Percentiles rank a stretch among this genome's conserved stretches.
Evolutionary conservation across 129 eudicot species (phyloP).

Genomic region (Dittrichia graveolens): DNA sequence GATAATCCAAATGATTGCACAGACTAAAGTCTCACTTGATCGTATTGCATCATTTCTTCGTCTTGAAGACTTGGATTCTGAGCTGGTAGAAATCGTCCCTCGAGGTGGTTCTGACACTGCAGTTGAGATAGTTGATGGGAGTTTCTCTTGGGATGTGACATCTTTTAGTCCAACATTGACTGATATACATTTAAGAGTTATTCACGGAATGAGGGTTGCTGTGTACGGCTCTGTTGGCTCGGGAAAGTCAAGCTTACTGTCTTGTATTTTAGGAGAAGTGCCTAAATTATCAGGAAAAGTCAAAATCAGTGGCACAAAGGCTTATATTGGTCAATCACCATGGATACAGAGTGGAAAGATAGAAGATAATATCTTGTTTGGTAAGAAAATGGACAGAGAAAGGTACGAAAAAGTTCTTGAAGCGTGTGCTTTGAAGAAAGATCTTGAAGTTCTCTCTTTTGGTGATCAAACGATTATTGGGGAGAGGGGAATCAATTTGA

Average conservation of each 20-base stretch:
- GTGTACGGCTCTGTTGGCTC: conserved; percentile 86
- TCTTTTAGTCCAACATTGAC: conserved; percentile 48
- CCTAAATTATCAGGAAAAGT: conserved; percentile 65
- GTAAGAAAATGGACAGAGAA: conserved; percentile 61
- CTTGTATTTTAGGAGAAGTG: conserved; percentile 72
- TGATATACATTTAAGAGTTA: conserved; percentile 53
- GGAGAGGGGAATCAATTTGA: conserved; percentile 86
- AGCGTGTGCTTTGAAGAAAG: conserved; percentile 76
- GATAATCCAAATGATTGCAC: conserved; percentile 59
- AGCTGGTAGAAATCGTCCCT: conserved; percentile 58
- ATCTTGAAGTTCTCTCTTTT: conserved; percentile 64
- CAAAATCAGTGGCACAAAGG: conserved; percentile 67
- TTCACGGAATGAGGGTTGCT: conserved; percentile 74
- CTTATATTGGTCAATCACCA: conserved; percentile 79
- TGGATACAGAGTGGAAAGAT: conserved; percentile 98
- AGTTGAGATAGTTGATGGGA: conserved; percentile 63
- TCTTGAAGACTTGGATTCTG: conserved; percentile 55
- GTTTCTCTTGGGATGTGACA: conserved; percentile 60
- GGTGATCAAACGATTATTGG: conserved; percentile 91
- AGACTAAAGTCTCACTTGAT: conserved; percentile 85
- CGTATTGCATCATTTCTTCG: conserved; percentile 70
- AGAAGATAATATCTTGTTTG: conserved; percentile 76
- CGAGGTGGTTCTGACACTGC: conserved; percentile 39
- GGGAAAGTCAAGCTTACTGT: conserved; percentile 81
- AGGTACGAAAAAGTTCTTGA: conserved; percentile 66